These are phyloP conservation scores for Nemania diffusa DNA, from an alignment of 2,329 filamentous ascomycete genomes.

Conservation along the genomic window DNA sequence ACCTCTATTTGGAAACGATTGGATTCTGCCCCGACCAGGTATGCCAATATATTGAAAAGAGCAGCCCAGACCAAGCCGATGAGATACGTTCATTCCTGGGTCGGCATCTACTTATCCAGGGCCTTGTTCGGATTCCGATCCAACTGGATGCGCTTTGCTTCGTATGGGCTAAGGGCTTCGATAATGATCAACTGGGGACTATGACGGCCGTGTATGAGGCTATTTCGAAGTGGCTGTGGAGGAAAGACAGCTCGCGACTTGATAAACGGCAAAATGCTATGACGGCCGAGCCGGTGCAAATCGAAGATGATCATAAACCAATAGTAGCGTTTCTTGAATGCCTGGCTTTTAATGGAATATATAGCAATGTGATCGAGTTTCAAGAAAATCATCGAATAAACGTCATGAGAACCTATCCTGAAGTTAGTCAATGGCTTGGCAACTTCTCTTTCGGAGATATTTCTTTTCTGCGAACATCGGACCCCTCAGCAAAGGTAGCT, in stretches of 20 bases:
- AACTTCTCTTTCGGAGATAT: conserved; percentile 50
- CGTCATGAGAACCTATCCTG: background rate
- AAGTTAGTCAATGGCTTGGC: background rate
- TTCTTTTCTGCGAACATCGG: conserved; percentile 53
- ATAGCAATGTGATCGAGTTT: conserved; percentile 51
- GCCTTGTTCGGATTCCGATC: background rate
- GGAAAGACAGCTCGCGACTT: conserved; percentile 51
- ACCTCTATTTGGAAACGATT: conserved; percentile 53
- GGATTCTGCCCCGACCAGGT: conserved; percentile 54
- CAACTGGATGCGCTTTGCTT: conserved; percentile 1
- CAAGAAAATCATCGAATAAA: background rate
- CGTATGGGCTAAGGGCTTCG: background rate
- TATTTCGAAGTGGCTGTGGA: conserved; percentile 52
- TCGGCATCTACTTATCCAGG: conserved; percentile 47
- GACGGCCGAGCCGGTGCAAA: background rate
- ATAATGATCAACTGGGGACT: conserved; percentile 39
- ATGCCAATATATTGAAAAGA: conserved; percentile 41
- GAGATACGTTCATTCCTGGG: conserved; percentile 50
- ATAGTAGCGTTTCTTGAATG: conserved; percentile 32
- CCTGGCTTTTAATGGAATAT: conserved; percentile 52
- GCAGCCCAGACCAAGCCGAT: conserved; percentile 3
- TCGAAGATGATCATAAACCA: background rate
- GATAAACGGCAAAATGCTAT: conserved; percentile 1
- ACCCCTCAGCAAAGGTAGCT: conserved; percentile 27
- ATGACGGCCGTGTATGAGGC: conserved; percentile 52